phyloP scores from a whole-genome alignment of 306 rosid genomes.

The Urtica urens region DNA sequence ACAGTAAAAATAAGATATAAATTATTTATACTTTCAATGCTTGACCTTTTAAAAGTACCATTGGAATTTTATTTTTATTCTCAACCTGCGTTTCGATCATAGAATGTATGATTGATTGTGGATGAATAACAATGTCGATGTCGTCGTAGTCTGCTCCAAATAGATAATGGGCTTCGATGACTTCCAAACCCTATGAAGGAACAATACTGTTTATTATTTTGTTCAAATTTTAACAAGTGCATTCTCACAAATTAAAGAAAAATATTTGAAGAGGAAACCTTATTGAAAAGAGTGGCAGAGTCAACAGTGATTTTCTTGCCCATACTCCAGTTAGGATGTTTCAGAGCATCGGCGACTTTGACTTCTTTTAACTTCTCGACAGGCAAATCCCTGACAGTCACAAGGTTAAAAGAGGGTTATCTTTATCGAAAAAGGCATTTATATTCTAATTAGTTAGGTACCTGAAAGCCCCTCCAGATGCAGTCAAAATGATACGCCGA shows the following conservation, averaged over 20 bases:
- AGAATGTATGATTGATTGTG: constrained; percentile 93
- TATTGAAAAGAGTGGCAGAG: constrained; percentile 96
- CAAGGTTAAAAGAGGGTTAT: constrained; percentile 2
- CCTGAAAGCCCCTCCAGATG: constrained; percentile 99
- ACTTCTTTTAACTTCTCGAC: constrained; percentile 92
- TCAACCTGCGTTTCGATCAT: constrained; percentile 95
- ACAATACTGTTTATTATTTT: no score
- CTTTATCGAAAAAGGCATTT: no score
- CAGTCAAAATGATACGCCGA: constrained; percentile 78
- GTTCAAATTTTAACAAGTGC: no score
- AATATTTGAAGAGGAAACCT: constrained; percentile 32
- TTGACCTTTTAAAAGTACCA: no score
- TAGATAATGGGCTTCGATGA: constrained; percentile 94
- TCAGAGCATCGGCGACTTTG: constrained; percentile 93
- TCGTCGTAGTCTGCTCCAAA: constrained; percentile 89
- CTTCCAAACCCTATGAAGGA: constrained; percentile 78
- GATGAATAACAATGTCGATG: constrained; percentile 86
- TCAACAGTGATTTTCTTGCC: constrained; percentile 99
- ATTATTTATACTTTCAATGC: constrained; percentile 18
- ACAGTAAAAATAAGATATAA: constrained; percentile 7
- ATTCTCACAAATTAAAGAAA: neutral
- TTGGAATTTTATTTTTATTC: constrained; percentile 5
- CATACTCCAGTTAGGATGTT: constrained; percentile 99
- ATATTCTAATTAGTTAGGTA: constrained; percentile 12
- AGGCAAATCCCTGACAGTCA: constrained; percentile 71